Conservation (phyloP, 2,329 filamentous ascomycete species). For the Clathrospora elynae region DNA sequence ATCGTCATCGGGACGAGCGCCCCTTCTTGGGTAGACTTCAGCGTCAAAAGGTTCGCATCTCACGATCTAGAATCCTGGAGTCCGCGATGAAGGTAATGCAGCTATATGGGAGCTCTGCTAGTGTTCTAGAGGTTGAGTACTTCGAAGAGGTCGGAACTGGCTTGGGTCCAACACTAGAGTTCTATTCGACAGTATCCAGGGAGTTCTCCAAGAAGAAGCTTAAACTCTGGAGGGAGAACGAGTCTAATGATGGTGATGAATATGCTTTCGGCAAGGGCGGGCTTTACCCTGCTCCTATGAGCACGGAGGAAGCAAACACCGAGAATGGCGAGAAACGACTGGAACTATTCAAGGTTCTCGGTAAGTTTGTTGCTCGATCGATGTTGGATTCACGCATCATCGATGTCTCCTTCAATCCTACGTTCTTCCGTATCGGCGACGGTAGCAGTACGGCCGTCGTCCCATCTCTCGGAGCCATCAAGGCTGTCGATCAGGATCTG, state of each 20-base stretch:
- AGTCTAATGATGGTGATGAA: conserved; percentile 72
- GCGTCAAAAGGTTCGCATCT: conserved; percentile 97
- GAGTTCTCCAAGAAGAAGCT: conserved; percentile 98
- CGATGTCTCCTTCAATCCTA: conserved; percentile 95
- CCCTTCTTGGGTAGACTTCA: conserved; percentile 91
- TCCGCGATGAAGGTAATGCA: conserved; percentile 99
- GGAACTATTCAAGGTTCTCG: conserved; percentile 87
- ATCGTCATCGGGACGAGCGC: conserved; percentile 83
- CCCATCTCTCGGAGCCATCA: conserved; percentile 86
- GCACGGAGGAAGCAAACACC: conserved; percentile 71
- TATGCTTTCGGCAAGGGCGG: conserved; percentile 85
- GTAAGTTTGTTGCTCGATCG: conserved; percentile 95
- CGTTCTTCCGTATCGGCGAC: conserved; percentile 93
- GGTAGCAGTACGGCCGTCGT: conserved; percentile 65
- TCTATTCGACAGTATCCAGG: conserved; percentile 95
- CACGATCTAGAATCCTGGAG: conserved; percentile 89
- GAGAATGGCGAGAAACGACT: conserved; percentile 87
- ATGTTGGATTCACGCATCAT: conserved; percentile 99
- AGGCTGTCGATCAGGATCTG: conserved; percentile 83
- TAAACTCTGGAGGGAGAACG: conserved; percentile 93
- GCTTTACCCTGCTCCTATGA: conserved; percentile 90
- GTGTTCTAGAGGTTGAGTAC: conserved; percentile 95
- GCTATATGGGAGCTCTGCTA: conserved; percentile 93
- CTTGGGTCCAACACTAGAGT: conserved; percentile 91
- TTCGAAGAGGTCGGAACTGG: conserved; percentile 98